Base-by-base conservation (phyloP, 2,329 filamentous ascomycete species). In the Fusarium sororula region DNA sequence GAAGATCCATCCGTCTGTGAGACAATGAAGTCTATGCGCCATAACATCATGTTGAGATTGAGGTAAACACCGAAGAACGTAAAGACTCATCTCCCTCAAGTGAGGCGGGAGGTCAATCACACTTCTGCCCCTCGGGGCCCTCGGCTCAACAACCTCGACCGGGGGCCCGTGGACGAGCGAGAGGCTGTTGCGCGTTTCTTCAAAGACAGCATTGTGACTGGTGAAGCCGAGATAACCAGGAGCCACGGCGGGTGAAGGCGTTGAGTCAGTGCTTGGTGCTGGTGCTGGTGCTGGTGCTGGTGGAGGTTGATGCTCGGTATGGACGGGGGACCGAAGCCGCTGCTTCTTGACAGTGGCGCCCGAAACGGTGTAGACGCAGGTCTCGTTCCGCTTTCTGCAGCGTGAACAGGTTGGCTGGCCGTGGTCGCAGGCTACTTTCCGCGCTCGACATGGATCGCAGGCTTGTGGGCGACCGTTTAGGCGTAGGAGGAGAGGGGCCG, bases 151-250 rank as follows among this genome's bases (percentile, higher is more conserved):
- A 7, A 69, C 45, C 15, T 64, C 70, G 2, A 73, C 37, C 0
- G 69, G 26, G 22, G 76, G 56, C 17, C 78, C 76, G 57, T 82
- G 78, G 15, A 82, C 75, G 10, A 82, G 78, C 9, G 80, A 82
- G 6, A 85, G 74, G 24, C 80, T 84, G 45, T 81, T 82, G 14
- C 82, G 79, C 2, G 84, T 84, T 63, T 85, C 84, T 28, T 84
- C 82, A 54, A 83, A 84, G 28, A 85, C 83, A 20, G 81, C 79
- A 54, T 79, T 83, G 68, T 84, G 84, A 63, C 83, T 86, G 6
- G 84, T 86, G 72, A 82, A 85, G 60, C 85, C 85, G n/a, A 86
- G 79, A 77, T 85, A 86, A 3, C 85, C 85, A 20, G 75, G 63
- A 4, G 72, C 62, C 7, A 60, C 51, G 20, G 72, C 64, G 11